A percentile compares a stretch with the other conserved stretches of the same genome.
These are phyloP conservation scores for Kregervanrija pseudodelftensis DNA, from an alignment of 805 yeast species.

Conservation along the genomic window DNA sequence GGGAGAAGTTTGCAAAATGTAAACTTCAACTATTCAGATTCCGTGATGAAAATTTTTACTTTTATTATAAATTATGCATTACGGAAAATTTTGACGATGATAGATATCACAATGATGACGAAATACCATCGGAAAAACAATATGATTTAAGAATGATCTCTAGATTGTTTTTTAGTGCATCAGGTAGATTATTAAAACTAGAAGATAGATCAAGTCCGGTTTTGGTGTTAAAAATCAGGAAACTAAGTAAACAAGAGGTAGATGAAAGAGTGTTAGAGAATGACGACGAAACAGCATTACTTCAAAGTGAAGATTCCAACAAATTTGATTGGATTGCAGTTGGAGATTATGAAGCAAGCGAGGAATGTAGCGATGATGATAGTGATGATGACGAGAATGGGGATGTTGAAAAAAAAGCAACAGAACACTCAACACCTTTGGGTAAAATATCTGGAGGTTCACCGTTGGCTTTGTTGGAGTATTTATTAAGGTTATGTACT, in stretches of 20 bases:
- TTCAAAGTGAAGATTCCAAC: constrained; percentile 7
- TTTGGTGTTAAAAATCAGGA: constrained; percentile 46
- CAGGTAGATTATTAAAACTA: constrained; percentile 56
- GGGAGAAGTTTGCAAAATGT: constrained; percentile 60
- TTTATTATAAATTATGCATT: constrained; percentile 38
- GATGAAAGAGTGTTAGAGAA: constrained; percentile 1
- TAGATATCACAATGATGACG: constrained; percentile 60
- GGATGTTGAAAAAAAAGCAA: constrained; percentile 10
- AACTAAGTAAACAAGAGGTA: constrained; percentile 13
- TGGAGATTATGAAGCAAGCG: constrained; percentile 32
- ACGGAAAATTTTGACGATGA: constrained; percentile 61
- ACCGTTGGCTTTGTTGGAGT: constrained; percentile 53
- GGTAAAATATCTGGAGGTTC: constrained; percentile 5
- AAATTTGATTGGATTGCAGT: constrained; percentile 44
- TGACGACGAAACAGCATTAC: constrained; percentile 6
- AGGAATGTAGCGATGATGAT: constrained; percentile 14
- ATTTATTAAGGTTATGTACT: constrained; percentile 50
- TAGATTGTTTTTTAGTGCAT: constrained; percentile 59
- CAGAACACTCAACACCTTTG: constrained; percentile 9
- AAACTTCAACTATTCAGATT: constrained; percentile 34
- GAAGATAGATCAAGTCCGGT: constrained; percentile 63
- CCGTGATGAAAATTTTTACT: constrained; percentile 18
- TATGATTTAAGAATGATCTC: constrained; percentile 37
- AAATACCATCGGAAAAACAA: constrained; percentile 27
- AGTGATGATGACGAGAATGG: constrained; percentile 20